Percentiles rank a stretch among this genome's conserved stretches.
phyloP scores from a whole-genome alignment of 1,284 basidiomycete species.

The Sanghuangporus sanghuang region DNA sequence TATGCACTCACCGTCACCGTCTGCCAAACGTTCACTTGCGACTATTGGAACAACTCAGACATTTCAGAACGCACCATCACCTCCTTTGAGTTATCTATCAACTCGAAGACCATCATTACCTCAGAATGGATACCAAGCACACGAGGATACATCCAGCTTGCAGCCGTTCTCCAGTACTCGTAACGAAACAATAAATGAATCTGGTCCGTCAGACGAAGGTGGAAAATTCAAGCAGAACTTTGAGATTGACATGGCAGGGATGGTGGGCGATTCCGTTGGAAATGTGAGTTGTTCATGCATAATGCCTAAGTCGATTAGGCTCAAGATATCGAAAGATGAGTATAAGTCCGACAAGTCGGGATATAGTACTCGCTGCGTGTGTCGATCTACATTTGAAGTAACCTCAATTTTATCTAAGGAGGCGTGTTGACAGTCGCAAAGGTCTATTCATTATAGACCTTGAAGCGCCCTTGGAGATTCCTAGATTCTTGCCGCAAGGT shows the following conservation, averaged over 20 bases:
- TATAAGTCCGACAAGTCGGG: constrained; percentile 73
- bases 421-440: constrained; percentile 52
- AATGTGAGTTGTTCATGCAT: constrained; percentile 48
- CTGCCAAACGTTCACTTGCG: not conserved
- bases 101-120: constrained; percentile 12
- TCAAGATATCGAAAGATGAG: constrained; percentile 52
- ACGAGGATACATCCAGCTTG: not conserved
- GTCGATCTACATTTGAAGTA: constrained; percentile 24
- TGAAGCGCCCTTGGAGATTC: constrained; percentile 80
- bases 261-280: constrained; percentile 77
- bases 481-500: constrained; percentile 87
- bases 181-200: constrained; percentile 1
- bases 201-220: constrained; percentile 37
- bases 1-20: not conserved
- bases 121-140: not conserved
- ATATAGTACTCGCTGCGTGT: constrained; percentile 76
- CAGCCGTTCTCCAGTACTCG: not conserved
- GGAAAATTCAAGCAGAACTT: constrained; percentile 51
- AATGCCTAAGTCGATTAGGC: not conserved
- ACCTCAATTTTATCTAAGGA: not conserved
- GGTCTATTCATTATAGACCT: constrained; percentile 97
- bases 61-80: not conserved
- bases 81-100: constrained; percentile 15
- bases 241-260: constrained; percentile 69
- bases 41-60: not conserved